Percentiles rank a stretch among this genome's conserved stretches.
These are phyloP conservation scores for Paraglomus occultum DNA, from an alignment of 192 early-diverging fungal species.

Conservation along the genomic window DNA sequence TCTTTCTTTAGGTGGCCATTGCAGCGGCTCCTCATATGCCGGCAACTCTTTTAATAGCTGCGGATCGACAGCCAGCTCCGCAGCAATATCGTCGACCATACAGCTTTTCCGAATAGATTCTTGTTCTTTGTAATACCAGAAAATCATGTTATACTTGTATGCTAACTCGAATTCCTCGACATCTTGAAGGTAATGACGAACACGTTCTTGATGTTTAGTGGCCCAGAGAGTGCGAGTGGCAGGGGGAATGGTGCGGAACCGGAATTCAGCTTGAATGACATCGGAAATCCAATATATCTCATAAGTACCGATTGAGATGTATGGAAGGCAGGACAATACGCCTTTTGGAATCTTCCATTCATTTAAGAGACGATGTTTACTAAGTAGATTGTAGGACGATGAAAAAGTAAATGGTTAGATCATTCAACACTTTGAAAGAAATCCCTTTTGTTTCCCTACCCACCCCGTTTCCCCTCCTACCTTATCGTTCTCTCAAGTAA, in stretches of 20 bases:
- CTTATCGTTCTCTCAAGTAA: slow-evolving; percentile 1
- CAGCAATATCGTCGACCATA: slow-evolving; percentile 13
- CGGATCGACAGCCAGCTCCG: neutral
- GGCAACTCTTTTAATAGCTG: neutral
- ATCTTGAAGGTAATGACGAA: slow-evolving; percentile 3
- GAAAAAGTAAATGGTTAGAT: neutral
- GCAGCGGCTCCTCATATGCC: neutral
- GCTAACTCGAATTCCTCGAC: slow-evolving; percentile 14
- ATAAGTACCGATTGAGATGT: slow-evolving; percentile 3
- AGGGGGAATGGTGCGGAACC: neutral
- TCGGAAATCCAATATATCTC: slow-evolving; percentile 11
- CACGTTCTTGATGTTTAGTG: neutral
- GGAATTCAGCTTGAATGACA: slow-evolving; percentile 5
- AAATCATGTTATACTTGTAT: slow-evolving; percentile 13
- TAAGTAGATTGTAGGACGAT: neutral
- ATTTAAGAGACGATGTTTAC: slow-evolving; percentile 13
- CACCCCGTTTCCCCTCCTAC: neutral
- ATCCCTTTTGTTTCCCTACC: neutral
- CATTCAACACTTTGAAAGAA: neutral
- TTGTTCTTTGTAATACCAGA: slow-evolving; percentile 10
- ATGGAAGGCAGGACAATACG: neutral
- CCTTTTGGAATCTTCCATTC: slow-evolving; percentile 14
- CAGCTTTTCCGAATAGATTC: slow-evolving; percentile 4
- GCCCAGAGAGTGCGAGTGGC: neutral
- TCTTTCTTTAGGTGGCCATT: slow-evolving; percentile 7